These are phyloP conservation scores for Hemileccinum impolitum DNA, from an alignment of 768 basidiomycete species.

Conservation along the genomic window DNA sequence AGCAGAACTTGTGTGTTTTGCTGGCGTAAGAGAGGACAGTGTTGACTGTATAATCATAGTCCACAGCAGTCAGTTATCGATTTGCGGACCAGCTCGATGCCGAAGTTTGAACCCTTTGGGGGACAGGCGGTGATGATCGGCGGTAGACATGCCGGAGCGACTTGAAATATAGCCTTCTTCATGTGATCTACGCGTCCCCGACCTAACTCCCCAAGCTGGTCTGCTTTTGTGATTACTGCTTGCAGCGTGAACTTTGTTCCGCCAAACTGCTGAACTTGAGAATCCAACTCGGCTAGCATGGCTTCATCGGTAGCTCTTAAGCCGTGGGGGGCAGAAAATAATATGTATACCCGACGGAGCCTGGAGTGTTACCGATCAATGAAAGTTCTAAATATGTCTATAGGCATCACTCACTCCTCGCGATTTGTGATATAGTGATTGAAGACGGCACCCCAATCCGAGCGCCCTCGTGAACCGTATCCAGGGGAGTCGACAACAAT, in stretches of 20 bases:
- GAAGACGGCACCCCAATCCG: constrained; percentile 74
- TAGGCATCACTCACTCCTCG: constrained; percentile 46
- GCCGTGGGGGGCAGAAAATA: constrained; percentile 67
- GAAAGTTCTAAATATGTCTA: background rate
- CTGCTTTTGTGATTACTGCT: constrained; percentile 69
- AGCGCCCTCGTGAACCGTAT: constrained; percentile 69
- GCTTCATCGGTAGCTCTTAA: constrained; percentile 51
- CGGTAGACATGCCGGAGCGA: constrained; percentile 58
- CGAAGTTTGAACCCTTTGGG: constrained; percentile 49
- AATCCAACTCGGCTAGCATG: constrained; percentile 56
- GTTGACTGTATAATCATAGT: constrained; percentile 16
- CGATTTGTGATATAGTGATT: constrained; percentile 60
- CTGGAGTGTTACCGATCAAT: constrained; percentile 32
- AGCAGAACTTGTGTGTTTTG: background rate
- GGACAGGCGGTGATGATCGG: constrained; percentile 56
- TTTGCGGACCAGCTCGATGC: constrained; percentile 52
- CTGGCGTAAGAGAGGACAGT: background rate
- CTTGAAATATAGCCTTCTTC: constrained; percentile 48
- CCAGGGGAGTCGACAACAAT: constrained; percentile 79
- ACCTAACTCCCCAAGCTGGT: constrained; percentile 41
- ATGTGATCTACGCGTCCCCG: constrained; percentile 39
- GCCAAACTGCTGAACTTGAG: constrained; percentile 28
- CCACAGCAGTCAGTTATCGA: constrained; percentile 63
- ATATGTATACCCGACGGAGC: constrained; percentile 65
- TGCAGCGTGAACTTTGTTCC: constrained; percentile 58